Conservation (phyloP, 1,284 basidiomycete species). For the Farysia itapuensis region DNA sequence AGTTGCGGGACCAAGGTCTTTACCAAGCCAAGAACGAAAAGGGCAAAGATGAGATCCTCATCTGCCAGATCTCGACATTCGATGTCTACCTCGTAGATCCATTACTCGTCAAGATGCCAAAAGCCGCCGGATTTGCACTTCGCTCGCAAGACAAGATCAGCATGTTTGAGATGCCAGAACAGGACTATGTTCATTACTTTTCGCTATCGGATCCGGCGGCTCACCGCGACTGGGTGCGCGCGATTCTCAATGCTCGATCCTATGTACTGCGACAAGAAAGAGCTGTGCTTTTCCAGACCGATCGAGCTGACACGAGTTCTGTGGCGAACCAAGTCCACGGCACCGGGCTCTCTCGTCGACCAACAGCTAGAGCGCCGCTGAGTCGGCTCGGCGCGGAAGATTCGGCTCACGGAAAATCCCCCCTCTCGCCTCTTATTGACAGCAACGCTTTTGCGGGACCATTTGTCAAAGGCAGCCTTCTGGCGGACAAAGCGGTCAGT, state of each 20-base stretch:
- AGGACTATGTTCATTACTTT: conserved; percentile 53
- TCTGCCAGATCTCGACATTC: conserved; percentile 50
- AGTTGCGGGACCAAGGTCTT: conserved; percentile 54
- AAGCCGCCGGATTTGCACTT: conserved; percentile 52
- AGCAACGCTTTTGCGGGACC: conserved; percentile 38
- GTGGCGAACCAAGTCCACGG: background rate
- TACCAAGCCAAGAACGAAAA: conserved; percentile 56
- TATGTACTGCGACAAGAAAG: conserved; percentile 56
- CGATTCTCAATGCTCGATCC: conserved; percentile 50
- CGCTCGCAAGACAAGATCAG: conserved; percentile 43
- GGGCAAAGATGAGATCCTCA: conserved; percentile 50
- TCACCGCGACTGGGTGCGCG: conserved; percentile 54
- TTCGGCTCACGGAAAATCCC: conserved; percentile 2
- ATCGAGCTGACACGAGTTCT: background rate
- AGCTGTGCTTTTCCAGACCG: conserved; percentile 45
- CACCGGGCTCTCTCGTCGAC: conserved; percentile 27
- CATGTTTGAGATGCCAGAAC: conserved; percentile 51
- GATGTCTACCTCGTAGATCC: conserved; percentile 54
- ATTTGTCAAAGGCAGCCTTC: conserved; percentile 45
- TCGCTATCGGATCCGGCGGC: conserved; percentile 50
- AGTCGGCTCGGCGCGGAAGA: conserved; percentile 8
- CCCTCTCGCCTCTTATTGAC: conserved; percentile 33
- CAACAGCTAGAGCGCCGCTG: conserved; percentile 14
- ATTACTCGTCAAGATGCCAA: conserved; percentile 41
- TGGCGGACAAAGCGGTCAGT: conserved; percentile 40